phyloP scores from a whole-genome alignment of 139 green algal genomes.

The Closterium sp. region DNA sequence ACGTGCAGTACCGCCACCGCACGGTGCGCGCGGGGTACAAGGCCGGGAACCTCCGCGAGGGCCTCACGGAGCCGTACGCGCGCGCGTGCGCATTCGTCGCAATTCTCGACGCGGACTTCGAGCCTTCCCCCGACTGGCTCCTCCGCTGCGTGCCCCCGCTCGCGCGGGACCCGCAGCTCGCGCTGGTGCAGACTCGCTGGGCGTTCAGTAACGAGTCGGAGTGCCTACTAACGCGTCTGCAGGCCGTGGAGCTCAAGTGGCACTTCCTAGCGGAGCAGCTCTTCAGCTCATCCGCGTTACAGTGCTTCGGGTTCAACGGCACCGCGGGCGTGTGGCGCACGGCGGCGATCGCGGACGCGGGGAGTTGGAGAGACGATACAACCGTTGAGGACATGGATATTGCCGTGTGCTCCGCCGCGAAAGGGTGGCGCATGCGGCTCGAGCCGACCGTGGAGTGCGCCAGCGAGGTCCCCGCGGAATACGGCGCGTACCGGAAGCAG shows the following conservation, averaged over 20 bases:
- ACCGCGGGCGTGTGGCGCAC: constrained; percentile 74
- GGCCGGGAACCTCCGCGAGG: constrained; percentile 37
- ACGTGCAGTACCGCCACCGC: constrained; percentile 39
- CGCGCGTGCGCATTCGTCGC: constrained; percentile 38
- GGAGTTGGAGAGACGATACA: constrained; percentile 87
- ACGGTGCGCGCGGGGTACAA: constrained; percentile 22
- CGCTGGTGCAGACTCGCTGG: constrained; percentile 45
- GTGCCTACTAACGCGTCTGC: constrained; percentile 41
- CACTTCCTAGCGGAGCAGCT: constrained; percentile 49
- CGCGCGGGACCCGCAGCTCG: constrained; percentile 26
- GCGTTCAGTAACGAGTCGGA: constrained; percentile 20
- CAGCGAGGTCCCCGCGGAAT: constrained; percentile 26
- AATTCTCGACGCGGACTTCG: constrained; percentile 47
- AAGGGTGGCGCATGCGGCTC: constrained; percentile 79
- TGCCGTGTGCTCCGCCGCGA: constrained; percentile 70
- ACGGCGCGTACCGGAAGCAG: constrained; percentile 19
- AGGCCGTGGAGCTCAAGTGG: constrained; percentile 27
- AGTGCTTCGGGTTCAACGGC: constrained; percentile 51
- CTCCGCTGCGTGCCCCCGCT: constrained; percentile 25
- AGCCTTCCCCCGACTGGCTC: constrained; percentile 39
- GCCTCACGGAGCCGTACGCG: constrained; percentile 13
- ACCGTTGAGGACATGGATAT: constrained; percentile 75
- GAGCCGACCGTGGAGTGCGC: constrained; percentile 64
- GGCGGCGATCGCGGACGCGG: constrained; percentile 77
- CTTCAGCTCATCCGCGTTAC: background rate